Evolutionary conservation across 108 stramenopile species (phyloP).

Genomic region (Ochromonas danica): DNA sequence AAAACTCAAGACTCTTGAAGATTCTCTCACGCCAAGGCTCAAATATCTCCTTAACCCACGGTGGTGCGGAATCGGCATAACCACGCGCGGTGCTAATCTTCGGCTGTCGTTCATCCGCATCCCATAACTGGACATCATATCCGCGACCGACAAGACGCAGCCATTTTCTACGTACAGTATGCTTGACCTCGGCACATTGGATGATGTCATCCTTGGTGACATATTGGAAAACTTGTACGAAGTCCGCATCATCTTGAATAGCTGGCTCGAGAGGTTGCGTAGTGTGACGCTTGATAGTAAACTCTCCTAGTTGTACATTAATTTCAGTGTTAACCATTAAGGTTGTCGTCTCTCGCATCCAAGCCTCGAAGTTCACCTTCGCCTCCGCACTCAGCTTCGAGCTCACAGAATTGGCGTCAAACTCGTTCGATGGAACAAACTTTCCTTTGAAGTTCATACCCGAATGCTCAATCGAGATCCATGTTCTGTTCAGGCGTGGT

Average conservation of each 20-base stretch:
- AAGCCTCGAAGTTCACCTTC: constrained; percentile 76
- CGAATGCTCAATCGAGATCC: constrained; percentile 84
- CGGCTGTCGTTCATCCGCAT: constrained; percentile 51
- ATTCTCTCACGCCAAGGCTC: constrained; percentile 75
- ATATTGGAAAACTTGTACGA: constrained; percentile 52
- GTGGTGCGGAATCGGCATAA: not conserved
- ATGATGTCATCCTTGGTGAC: constrained; percentile 55
- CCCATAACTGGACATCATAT: constrained; percentile 91
- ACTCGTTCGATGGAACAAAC: constrained; percentile 85
- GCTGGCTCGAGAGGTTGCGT: constrained; percentile 86
- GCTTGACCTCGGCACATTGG: constrained; percentile 91
- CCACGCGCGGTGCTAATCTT: not conserved
- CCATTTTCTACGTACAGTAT: constrained; percentile 88
- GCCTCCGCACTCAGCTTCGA: constrained; percentile 56
- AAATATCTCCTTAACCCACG: constrained; percentile 82
- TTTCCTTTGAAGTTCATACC: constrained; percentile 77
- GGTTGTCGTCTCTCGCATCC: constrained; percentile 93
- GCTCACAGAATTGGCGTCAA: constrained; percentile 75
- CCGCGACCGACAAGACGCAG: constrained; percentile 91
- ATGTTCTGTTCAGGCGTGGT: constrained; percentile 73
- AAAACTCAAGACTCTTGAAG: constrained; percentile 80
- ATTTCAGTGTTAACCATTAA: constrained; percentile 94
- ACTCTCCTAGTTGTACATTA: constrained; percentile 91
- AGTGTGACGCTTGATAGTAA: constrained; percentile 94
- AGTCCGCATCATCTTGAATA: constrained; percentile 82